Evolutionary conservation across 148 eudicot species (phyloP).

Genomic region (Cornus controversa): DNA sequence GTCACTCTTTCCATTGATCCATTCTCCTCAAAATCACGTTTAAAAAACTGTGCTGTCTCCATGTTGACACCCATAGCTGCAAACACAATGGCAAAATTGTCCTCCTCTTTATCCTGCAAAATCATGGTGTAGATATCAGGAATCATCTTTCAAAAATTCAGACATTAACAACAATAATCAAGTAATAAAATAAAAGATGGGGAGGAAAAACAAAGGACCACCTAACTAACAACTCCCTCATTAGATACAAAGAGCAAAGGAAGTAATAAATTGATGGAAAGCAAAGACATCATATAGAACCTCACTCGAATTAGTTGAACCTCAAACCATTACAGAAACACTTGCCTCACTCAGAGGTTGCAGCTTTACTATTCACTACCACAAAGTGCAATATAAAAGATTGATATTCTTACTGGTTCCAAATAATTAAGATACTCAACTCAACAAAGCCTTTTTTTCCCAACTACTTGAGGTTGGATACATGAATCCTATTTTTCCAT

Average conservation of each 20-base stretch:
- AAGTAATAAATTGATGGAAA: not conserved
- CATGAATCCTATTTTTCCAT: too few relatives aligned
- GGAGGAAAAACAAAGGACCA: not conserved
- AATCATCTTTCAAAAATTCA: conserved; percentile 4
- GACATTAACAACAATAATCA: not conserved
- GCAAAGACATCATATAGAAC: not conserved
- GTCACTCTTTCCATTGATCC: conserved; percentile 99
- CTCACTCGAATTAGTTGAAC: not conserved
- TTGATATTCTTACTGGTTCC: not conserved
- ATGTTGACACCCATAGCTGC: conserved; percentile 99
- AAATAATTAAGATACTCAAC: too few relatives aligned
- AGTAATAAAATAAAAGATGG: not conserved
- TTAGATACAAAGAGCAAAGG: not conserved
- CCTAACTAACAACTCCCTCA: not conserved
- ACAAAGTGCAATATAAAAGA: not conserved
- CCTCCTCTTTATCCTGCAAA: conserved; percentile 73
- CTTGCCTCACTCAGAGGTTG: not conserved
- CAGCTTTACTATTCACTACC: not conserved
- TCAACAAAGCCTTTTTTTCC: too few relatives aligned
- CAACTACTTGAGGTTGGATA: too few relatives aligned
- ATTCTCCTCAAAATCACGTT: conserved; percentile 99
- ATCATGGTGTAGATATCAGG: not conserved
- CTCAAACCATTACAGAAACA: not conserved
- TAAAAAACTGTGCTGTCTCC: conserved; percentile 99
- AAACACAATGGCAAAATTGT: conserved; percentile 98